Base-by-base conservation (phyloP, 2,329 filamentous ascomycete species). In the Tolypocladium capitatum region DNA sequence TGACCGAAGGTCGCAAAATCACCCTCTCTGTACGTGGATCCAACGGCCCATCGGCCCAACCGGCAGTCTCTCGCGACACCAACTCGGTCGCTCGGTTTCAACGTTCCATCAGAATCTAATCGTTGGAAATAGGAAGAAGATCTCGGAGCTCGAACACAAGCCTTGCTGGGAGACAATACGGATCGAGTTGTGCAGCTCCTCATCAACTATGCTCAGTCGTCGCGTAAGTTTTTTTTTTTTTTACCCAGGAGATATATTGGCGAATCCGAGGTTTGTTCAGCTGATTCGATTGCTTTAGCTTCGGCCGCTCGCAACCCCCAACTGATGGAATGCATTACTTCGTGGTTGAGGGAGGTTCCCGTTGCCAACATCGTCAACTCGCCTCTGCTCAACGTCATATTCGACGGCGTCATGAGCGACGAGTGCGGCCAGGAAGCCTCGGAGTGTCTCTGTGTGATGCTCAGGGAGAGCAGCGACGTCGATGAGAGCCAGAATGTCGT, bases 1-100 rank as follows among this genome's bases (percentile, higher is more conserved):
- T 98, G 63, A 97, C 87, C 58, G 91, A 98, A 76, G 92, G 92
- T 71, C 88, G 92, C 71, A 98, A 97, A 74, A 96, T 98, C 77
- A 95, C 89, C 76, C 78, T 98, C 71, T 90, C 88, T 80, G 90
- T 95, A 92, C 74, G 88, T 91, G 78, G 81, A 84, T 73, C 74
- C 72, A 73, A 66, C 58, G 69, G 60, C 63, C 63, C 38, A 69
- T 66, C 71, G 68, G 66, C 69, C 60, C 59, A 58, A 52, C 57
- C 58, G 51, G 53, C 58, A 53, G 43, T 49, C 56, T 58, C 56
- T 53, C 49, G 57, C 61, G 60, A 62, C 61, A 60, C 56, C 58
- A 55, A 60, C 55, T 59, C 58, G 55, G 59, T 58, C 62, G 60
- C 59, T 60, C 60, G 59, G 58, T 58, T 52, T 61, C 66, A 64